Percentiles rank a stretch among this genome's conserved stretches.
Evolutionary conservation across 148 eudicot species (phyloP).

Genomic region (Diospyros kaki): DNA sequence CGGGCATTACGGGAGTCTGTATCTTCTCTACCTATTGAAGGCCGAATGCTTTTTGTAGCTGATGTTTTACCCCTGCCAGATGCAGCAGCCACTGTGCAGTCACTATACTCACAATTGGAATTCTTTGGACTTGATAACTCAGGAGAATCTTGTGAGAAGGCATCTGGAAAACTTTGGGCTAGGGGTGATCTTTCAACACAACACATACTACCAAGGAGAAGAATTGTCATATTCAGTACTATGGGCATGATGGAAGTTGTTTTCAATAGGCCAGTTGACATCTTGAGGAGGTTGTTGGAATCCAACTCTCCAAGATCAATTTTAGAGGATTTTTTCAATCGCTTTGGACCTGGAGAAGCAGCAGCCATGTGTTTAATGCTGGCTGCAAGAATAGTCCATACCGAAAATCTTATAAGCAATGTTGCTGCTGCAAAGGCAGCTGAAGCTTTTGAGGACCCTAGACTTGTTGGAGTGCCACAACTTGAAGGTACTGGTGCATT

Average conservation of each 20-base stretch:
- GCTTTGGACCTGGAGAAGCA: conserved; percentile 94
- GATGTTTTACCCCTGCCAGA: conserved; percentile 81
- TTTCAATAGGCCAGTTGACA: conserved; percentile 92
- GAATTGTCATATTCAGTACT: conserved; percentile 84
- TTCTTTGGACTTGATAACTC: conserved; percentile 52
- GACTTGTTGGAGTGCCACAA: conserved; percentile 92
- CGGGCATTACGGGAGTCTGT: conserved; percentile 89
- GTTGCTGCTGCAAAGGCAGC: conserved; percentile 93
- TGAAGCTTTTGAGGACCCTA: conserved; percentile 94
- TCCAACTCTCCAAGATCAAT: conserved; percentile 78
- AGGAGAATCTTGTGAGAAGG: conserved; percentile 65
- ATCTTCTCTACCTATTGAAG: conserved; percentile 86
- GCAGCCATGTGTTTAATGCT: conserved; percentile 94
- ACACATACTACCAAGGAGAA: conserved; percentile 90
- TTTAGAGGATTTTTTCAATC: conserved; percentile 87
- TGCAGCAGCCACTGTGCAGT: conserved; percentile 69
- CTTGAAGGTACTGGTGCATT: conserved; percentile 87
- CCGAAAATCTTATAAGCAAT: conserved; percentile 67
- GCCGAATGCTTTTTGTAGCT: conserved; percentile 90
- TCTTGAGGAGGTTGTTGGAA: conserved; percentile 85
- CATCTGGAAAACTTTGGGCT: conserved; percentile 80
- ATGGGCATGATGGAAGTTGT: conserved; percentile 99
- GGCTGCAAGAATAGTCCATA: conserved; percentile 69
- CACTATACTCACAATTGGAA: conserved; percentile 80
- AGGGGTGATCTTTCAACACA: conserved; percentile 92